Conservation (phyloP, 2,329 filamentous ascomycete species). For the Colletotrichum godetiae region DNA sequence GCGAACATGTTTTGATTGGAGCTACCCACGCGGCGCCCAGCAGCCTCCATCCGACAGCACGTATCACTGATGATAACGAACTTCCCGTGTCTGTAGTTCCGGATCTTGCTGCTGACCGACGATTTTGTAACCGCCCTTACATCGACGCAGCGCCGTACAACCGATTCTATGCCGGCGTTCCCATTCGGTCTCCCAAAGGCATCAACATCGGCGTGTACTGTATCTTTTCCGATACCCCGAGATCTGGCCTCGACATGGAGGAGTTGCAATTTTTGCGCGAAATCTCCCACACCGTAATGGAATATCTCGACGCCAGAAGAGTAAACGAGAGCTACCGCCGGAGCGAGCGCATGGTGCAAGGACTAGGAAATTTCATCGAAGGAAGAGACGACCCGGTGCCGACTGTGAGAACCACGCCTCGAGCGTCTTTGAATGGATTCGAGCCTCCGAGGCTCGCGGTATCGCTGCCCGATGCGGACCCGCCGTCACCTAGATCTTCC, state of each 20-base stretch:
- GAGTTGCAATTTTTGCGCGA: slow-evolving; percentile 43
- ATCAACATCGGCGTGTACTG: slow-evolving; percentile 57
- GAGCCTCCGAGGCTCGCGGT: neutral
- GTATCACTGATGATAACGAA: slow-evolving; percentile 11
- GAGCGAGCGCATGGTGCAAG: slow-evolving; percentile 51
- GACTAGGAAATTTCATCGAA: slow-evolving; percentile 50
- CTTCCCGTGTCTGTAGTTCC: slow-evolving; percentile 49
- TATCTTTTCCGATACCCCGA: slow-evolving; percentile 43
- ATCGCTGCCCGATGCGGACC: neutral
- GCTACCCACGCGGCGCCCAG: slow-evolving; percentile 1
- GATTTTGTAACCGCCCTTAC: slow-evolving; percentile 44
- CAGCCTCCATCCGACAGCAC: neutral
- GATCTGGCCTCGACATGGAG: slow-evolving; percentile 42
- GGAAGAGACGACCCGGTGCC: slow-evolving; percentile 38
- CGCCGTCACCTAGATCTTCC: neutral
- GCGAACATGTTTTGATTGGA: slow-evolving; percentile 42
- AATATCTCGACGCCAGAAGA: slow-evolving; percentile 49
- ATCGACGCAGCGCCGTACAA: slow-evolving; percentile 40
- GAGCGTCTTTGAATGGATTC: slow-evolving; percentile 9
- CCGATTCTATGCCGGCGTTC: slow-evolving; percentile 55
- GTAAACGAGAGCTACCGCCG: slow-evolving; percentile 44
- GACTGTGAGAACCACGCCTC: neutral
- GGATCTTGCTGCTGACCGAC: slow-evolving; percentile 46
- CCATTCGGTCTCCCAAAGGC: slow-evolving; percentile 52
- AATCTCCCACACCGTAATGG: slow-evolving; percentile 49